Conservation (phyloP, 306 rosid genomes). For the Begonia loranthoides region DNA sequence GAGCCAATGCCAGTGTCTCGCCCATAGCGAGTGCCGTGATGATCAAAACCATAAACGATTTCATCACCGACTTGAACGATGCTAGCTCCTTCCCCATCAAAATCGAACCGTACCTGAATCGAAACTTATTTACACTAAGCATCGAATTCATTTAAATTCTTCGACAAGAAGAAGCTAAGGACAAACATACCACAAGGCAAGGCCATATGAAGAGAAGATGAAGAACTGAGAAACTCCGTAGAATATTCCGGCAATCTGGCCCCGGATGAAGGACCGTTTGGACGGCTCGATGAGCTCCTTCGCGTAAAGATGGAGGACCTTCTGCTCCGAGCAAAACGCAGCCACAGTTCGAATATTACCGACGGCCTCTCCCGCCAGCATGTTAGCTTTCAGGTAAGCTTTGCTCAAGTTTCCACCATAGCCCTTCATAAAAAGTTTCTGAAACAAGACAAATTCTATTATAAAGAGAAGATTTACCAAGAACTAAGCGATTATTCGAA, state of each 20-base stretch:
- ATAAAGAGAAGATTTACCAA: neutral
- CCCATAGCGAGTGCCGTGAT: constrained; percentile 94
- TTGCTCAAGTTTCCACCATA: constrained; percentile 99
- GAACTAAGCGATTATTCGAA: constrained; percentile 1
- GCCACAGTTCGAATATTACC: constrained; percentile 87
- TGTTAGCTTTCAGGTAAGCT: constrained; percentile 87
- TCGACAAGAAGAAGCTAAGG: too few relatives aligned
- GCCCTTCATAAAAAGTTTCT: constrained; percentile 94
- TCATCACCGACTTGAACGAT: constrained; percentile 85
- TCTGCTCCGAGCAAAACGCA: constrained; percentile 90
- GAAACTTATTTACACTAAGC: neutral
- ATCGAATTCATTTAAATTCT: too few relatives aligned
- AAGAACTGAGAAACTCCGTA: constrained; percentile 87
- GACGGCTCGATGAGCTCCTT: constrained; percentile 77
- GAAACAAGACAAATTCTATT: constrained; percentile 11
- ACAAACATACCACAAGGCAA: constrained; percentile 69
- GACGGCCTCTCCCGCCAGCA: constrained; percentile 96
- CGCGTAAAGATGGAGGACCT: constrained; percentile 60
- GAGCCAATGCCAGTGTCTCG: constrained; percentile 79
- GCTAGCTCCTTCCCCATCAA: constrained; percentile 83
- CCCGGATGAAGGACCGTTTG: constrained; percentile 55
- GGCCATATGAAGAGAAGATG: constrained; percentile 90
- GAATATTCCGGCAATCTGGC: constrained; percentile 87
- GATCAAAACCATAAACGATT: constrained; percentile 82
- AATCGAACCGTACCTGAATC: constrained; percentile 76